These are phyloP conservation scores for Coffea canephora DNA, from an alignment of 257 asterid genomes.

Conservation along the genomic window DNA sequence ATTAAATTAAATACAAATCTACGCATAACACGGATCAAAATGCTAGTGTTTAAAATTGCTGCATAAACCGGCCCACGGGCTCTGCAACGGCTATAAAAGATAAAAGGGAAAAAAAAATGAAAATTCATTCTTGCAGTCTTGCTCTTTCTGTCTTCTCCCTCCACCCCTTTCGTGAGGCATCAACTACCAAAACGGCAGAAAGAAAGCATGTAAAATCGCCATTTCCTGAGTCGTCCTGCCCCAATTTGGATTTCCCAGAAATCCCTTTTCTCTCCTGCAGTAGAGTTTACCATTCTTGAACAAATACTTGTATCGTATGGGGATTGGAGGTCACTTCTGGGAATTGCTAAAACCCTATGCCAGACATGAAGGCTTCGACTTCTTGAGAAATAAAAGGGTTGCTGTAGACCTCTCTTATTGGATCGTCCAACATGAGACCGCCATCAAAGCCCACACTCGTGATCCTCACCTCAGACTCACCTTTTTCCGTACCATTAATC, in stretches of 20 bases:
- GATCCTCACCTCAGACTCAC: constrained; percentile 78
- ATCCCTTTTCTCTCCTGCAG: background rate
- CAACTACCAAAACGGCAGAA: background rate
- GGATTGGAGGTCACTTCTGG: constrained; percentile 93
- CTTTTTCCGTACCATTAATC: constrained; percentile 79
- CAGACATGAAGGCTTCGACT: constrained; percentile 64
- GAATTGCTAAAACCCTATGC: constrained; percentile 87
- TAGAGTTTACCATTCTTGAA: background rate
- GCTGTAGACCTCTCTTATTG: constrained; percentile 95
- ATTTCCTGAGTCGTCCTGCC: background rate
- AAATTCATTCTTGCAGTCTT: no score
- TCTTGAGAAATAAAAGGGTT: constrained; percentile 91
- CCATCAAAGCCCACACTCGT: constrained; percentile 61
- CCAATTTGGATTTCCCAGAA: background rate
- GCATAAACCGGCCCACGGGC: no score
- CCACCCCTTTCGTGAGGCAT: background rate
- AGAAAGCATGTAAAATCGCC: background rate
- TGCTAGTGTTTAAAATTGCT: no score
- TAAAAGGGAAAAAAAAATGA: no score
- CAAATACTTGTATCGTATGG: constrained; percentile 49
- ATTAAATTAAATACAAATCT: no score
- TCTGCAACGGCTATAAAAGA: no score
- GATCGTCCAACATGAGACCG: constrained; percentile 93
- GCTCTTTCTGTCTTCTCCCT: no score
- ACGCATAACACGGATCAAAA: no score